phyloP scores from a whole-genome alignment of 202 grass and related monocot genomes.

The Panicum hallii region DNA sequence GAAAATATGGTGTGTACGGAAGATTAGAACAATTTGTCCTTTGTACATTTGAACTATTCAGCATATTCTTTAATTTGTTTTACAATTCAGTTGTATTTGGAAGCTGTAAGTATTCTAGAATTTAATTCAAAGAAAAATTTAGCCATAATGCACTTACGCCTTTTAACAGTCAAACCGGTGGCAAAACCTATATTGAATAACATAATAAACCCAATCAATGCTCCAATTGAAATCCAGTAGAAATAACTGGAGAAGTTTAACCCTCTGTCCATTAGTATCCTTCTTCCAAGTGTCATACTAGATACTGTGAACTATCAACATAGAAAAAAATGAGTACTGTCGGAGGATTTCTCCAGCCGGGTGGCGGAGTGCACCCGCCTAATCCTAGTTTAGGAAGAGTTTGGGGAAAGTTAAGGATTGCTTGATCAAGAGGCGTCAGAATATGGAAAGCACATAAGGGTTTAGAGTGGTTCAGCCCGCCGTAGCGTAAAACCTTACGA shows the following conservation, averaged over 20 bases:
- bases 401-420: too few species aligned
- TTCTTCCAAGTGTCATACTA: slow-evolving; percentile 50
- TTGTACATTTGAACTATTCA: slow-evolving; percentile 6
- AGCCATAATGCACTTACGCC: slow-evolving; percentile 43
- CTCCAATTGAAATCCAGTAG: slow-evolving; percentile 82
- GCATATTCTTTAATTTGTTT: not conserved
- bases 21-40: not conserved
- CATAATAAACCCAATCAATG: slow-evolving; percentile 67
- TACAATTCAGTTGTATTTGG: not conserved
- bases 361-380: too few species aligned
- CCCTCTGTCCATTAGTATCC: slow-evolving; percentile 57
- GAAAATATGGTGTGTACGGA: slow-evolving; percentile 17
- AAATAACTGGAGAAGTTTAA: slow-evolving; percentile 69
- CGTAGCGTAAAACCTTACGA: too few species aligned
- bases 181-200: slow-evolving; percentile 74
- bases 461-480: too few species aligned
- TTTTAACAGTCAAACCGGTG: slow-evolving; percentile 69
- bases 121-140: slow-evolving; percentile 16
- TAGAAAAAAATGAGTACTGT: not conserved
- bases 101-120: not conserved
- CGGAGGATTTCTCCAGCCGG: too few species aligned
- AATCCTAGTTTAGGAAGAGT: too few species aligned
- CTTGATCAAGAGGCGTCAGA: too few species aligned
- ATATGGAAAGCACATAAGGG: too few species aligned
- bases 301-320: slow-evolving; percentile 33